Base-by-base conservation (phyloP, 495 filamentous ascomycete genomes). In the Podospora anserina region DNA sequence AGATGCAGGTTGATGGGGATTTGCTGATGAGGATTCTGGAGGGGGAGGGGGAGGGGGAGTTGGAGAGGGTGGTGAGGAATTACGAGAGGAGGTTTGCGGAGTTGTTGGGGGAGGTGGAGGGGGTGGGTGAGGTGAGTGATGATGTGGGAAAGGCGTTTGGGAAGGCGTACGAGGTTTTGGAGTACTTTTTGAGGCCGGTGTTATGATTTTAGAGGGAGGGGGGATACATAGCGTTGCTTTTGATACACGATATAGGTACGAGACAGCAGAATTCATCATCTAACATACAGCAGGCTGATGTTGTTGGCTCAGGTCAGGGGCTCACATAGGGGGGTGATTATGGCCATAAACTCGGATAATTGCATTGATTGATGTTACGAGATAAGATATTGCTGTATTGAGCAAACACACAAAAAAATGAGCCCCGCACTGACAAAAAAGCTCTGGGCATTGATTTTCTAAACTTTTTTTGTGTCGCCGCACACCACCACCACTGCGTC, bases 1-100 rank as follows among this genome's bases (percentile, higher is more conserved):
- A 81, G 56, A 87, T 85, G 83, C 89, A 91, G 28, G 78, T 93
- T 7, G 85, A 93, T 69, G 90, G 91, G 0, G 89, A 91, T 69
- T 82, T 91, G 19, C 75, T 93, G 55, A 76, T 75, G 63, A 80
- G 84, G 23, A 81, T 79, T 69, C 72, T 92, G 4, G 77, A 88
- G n/a, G 74, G 30, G 30, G 30, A 75, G 65, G 76, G 77, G 59
- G 80, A 75, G 65, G 76, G 77, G 59, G 80, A 78, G 0, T 69
- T 87, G 3, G 80, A 83, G 58, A 71, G 78, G 61, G 70, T 91
- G 34, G 70, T 85, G 7, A 60, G 66, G 13, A 65, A 67, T 23
- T 70, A 73, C 16, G 58, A 70, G 23, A 64, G 15, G 19, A 77
- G 79, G 18, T 75, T 82, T 18, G 61, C 30, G 32, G 66, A 76